Evolutionary conservation across 345 rosid genomes (phyloP), one percentile per base, ranked within the genome.

Genomic region (Erodium maritimum): DNA sequence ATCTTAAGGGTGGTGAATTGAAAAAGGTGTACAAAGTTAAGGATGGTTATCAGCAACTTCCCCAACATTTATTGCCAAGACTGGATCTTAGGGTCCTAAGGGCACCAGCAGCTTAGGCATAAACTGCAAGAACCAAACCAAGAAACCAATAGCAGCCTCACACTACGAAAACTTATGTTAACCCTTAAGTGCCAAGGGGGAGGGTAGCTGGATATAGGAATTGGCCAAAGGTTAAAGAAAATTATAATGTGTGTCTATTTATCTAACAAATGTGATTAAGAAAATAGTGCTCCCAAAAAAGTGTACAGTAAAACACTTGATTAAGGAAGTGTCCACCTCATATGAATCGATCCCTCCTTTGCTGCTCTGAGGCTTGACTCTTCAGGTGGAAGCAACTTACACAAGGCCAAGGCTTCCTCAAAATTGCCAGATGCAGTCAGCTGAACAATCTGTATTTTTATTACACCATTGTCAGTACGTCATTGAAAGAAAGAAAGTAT

Each of bases 381-480:
- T 75, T 94, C 97, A 34, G 96, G 75, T 19, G 99, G 99, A 75
- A 94, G 99, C 74, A 84, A 58, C 76, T 87, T 94, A 72, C 99
- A 94, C 76, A 94, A 74, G 66, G 88, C 87, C 77, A 94, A 76
- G 18, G 99, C 97, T 80, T 94, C 99, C 77, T 90, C 96, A 68
- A 94, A 94, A 79, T 94, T 80, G 61, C 97, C 96, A 50, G 97
- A 84, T 61, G 97, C 99, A 54, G 99, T 87, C 71, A 94, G 83
- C 51, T 94, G 99, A 64, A 94, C 95, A 65, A 94, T 94, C 99
- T 94, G 88, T 75, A 65, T 52, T 24, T 57, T 65, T 60, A 65
- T 57, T 56, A 48, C 10, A 74, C 56, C 50, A 25, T 17, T 66
- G 21, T 61, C 52, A 74, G 51, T 67, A 59, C 42, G 61, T 19